A percentile compares a stretch with the other conserved stretches of the same genome.
Conservation (phyloP, 164 flowering plant genomes). For the Annona squamosa region DNA sequence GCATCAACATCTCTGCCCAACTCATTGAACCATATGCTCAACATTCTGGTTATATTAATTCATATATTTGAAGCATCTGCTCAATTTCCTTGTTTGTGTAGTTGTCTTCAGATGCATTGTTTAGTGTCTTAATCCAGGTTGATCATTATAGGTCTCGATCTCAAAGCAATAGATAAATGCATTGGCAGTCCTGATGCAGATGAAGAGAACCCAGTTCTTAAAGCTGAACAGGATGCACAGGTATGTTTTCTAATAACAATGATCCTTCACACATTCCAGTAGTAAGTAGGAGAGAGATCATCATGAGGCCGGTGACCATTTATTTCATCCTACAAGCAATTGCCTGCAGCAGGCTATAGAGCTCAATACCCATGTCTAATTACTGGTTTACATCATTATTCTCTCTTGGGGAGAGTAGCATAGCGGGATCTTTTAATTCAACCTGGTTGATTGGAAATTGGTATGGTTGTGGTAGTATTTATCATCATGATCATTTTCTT, state of each 20-base stretch:
- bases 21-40: not conserved
- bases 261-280: not conserved
- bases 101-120: not conserved
- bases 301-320: not conserved
- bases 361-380: not conserved
- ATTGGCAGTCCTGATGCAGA: conserved; percentile 80
- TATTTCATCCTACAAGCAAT: too few relatives aligned
- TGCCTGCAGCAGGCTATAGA: not conserved
- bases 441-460: too few relatives aligned
- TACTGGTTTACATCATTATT: not conserved
- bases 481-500: too few relatives aligned
- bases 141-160: conserved; percentile 48
- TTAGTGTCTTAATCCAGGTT: not conserved
- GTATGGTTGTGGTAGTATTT: too few relatives aligned
- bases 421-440: too few relatives aligned
- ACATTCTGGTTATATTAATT: too few relatives aligned
- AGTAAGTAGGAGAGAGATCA: not conserved
- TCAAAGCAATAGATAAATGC: conserved; percentile 60
- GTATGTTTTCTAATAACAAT: conserved; percentile 23
- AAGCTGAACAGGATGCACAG: conserved; percentile 84
- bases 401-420: not conserved
- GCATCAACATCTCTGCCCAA: not conserved
- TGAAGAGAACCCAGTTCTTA: conserved; percentile 70
- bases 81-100: not conserved
- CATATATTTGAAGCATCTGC: too few relatives aligned